Base-by-base conservation (phyloP, 108 stramenopile species). In the Pseudonitzschia multiseries region DNA sequence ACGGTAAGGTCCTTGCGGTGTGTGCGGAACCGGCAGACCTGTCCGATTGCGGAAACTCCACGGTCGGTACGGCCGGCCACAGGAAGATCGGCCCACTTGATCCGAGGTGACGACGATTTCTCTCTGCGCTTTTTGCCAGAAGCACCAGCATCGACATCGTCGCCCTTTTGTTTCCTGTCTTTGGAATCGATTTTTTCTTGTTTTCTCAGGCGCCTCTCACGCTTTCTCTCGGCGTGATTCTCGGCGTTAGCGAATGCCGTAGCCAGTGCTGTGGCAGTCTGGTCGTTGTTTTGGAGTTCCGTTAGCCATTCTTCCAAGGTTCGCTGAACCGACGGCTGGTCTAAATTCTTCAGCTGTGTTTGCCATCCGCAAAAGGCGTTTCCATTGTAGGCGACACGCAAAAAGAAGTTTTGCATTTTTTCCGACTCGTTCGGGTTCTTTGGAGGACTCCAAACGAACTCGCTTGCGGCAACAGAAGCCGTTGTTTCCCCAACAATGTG, bases 291-390 rank as follows among this genome's bases (percentile, higher is more conserved):
- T 67, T 67, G 36, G 1, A 85, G 46, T 41, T 74, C 81, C 50
- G 84, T 78, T 26, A 90, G 65, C 43, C 78, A 76, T 75, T 88
- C 78, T 28, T 83, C 86, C 59, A 93, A 54, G 0, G 78, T 81
- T 31, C 84, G 74, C 62, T 93, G 91, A 4, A 93, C 91, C 1
- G 91, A 88, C 21, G 87, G 86, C 26, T 81, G 57, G 8, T 52
- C 41, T 15, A 76, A 63, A 51, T 81, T 73, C 48, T 87, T 73
- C 46, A 73, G 46, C 79, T 92, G 91, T 14, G 74, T 89, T 66
- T 93, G 89, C 91, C 91, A 93, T 24, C 91, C 91, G 80, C 89
- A 89, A 76, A 93, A 93, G 40, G 78, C 77, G 21, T n/a, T 32
- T 27, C 91, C 91, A n/a, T 76, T 57, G 57, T 93, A 93, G 9